Base-by-base conservation (phyloP, 768 basidiomycete genomes). In the Cytidiella melzeri region DNA sequence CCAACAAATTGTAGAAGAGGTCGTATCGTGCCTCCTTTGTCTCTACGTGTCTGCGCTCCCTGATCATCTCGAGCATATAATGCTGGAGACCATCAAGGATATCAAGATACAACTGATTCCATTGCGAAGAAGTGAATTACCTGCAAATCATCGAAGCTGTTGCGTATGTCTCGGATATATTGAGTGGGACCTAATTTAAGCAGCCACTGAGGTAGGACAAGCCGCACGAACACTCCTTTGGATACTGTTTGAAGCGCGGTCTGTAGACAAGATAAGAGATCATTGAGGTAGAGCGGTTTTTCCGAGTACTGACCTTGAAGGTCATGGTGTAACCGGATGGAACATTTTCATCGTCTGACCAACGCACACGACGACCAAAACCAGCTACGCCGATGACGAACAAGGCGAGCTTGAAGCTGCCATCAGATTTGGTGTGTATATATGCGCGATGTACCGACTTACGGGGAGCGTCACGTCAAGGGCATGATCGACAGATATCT, bases 31-130 rank as follows among this genome's bases (percentile, higher is more conserved):
- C 68, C 45, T 63, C 68, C 46, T 70, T 69, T 45, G 61, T 63
- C 47, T 61, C 65, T 4, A 65, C 59, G 3, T 43, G 45, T 40
- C 68, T 66, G 3, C 78, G 72, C 27, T 67, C 70, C 18, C 63
- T 57, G 40, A 81, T 76, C 77, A 81, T 80, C 57, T 80, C 77
- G 2, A 57, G 57, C 71, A 81, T 75, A 53, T 78, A 79, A 28
- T 26, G 50, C 73, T 74, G 54, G 25, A 6, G 13, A 3, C 19
- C 10, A 9, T n/a, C n/a, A 20, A 26, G 21, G 25, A 37, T 23
- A 45, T 28, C 12, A 42, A 21, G 4, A 13, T 26, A 6, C 6
- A 11, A 34, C 13, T 40, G 18, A 9, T 28, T 12, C 15, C 9
- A 13, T 28, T 6, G 43, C 25, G 12, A 24, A 9, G 18, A 6